These are phyloP conservation scores for Microbotryomycetes sp. DNA, from an alignment of 1,284 basidiomycete species.

Conservation along the genomic window DNA sequence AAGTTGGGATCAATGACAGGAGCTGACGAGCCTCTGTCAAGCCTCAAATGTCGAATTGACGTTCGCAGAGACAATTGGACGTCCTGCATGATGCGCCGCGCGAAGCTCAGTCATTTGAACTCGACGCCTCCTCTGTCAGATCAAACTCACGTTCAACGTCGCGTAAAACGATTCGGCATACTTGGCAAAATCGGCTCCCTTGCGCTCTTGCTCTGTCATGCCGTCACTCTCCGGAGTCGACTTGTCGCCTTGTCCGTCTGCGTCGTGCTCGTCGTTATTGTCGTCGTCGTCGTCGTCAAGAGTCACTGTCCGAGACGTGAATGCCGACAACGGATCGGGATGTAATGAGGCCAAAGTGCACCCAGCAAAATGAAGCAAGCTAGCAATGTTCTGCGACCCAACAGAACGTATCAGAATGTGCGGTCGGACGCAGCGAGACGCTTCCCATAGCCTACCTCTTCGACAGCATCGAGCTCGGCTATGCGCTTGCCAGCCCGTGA, in stretches of 20 bases:
- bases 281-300: conserved; percentile 8
- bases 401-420: neutral
- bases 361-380: conserved; percentile 27
- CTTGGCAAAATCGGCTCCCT: conserved; percentile 15
- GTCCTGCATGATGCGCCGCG: no score
- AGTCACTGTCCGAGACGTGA: conserved; percentile 17
- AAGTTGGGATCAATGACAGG: conserved; percentile 24
- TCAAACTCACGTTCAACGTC: conserved; percentile 27
- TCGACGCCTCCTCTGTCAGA: neutral
- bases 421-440: neutral
- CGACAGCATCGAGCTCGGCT: conserved; percentile 21
- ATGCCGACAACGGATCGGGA: conserved; percentile 25
- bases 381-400: conserved; percentile 20
- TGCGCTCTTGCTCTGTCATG: conserved; percentile 1
- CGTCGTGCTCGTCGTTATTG: neutral
- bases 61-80: conserved; percentile 29
- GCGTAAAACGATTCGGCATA: conserved; percentile 28
- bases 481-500: conserved; percentile 26
- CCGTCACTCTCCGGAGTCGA: neutral
- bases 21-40: conserved; percentile 12
- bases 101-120: neutral
- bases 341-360: conserved; percentile 28
- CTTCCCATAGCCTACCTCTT: conserved; percentile 11
- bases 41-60: conserved; percentile 28
- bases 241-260: neutral